Evolutionary conservation across 1,139 yeast genomes (phyloP).

Genomic region (Sugiyamaella sp.): DNA sequence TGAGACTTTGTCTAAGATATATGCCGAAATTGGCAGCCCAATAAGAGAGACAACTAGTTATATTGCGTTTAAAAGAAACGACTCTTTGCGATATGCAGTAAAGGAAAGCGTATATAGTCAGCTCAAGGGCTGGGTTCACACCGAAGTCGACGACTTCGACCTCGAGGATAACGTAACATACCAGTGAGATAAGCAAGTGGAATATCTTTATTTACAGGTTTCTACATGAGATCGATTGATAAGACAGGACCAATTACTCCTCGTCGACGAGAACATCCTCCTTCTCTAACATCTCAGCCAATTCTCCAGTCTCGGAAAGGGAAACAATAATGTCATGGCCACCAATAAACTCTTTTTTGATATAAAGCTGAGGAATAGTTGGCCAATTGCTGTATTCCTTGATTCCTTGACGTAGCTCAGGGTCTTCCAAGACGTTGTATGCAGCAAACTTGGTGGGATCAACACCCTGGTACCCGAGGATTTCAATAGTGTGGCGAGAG

Average conservation of each 20-base stretch:
- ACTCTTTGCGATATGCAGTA: constrained; percentile 25
- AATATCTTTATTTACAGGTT: constrained; percentile 12
- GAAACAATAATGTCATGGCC: constrained; percentile 95
- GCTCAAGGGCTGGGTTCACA: constrained; percentile 37
- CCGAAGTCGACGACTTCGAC: constrained; percentile 38
- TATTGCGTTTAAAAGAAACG: constrained; percentile 24
- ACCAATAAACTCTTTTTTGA: constrained; percentile 82
- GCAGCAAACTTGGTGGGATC: constrained; percentile 97
- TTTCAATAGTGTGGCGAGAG: constrained; percentile 90
- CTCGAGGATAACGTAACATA: not conserved
- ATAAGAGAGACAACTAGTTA: constrained; percentile 22
- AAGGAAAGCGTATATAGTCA: constrained; percentile 32
- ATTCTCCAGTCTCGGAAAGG: constrained; percentile 93
- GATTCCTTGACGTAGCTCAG: constrained; percentile 87
- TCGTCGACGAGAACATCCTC: constrained; percentile 81
- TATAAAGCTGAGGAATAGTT: constrained; percentile 68
- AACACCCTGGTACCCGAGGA: constrained; percentile 95
- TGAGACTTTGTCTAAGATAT: constrained; percentile 18
- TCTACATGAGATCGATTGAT: constrained; percentile 3
- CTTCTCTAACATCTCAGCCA: constrained; percentile 77
- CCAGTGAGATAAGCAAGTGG: too few species aligned
- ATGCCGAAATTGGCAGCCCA: not conserved
- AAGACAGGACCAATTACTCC: constrained; percentile 41
- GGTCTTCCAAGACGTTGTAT: constrained; percentile 92
- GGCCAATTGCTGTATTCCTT: constrained; percentile 98